A percentile compares a stretch with the other conserved stretches of the same genome.
These are phyloP conservation scores for Physcia stellaris DNA, from an alignment of 495 filamentous ascomycete genomes.

Conservation along the genomic window DNA sequence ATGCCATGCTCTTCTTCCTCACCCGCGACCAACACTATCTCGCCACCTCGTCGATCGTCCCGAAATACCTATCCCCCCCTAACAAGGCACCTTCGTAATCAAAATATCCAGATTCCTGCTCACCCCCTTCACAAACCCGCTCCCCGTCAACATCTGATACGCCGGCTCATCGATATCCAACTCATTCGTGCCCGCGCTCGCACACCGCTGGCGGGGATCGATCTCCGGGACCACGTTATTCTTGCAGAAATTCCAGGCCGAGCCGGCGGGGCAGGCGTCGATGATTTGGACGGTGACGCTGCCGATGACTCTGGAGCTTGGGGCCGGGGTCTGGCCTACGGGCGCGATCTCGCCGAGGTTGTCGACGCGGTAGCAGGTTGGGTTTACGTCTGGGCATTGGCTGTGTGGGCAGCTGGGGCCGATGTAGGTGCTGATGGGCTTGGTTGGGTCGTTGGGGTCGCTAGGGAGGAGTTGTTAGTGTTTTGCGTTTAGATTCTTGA, in stretches of 20 bases:
- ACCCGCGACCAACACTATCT: too few relatives aligned
- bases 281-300: slow-evolving; percentile 12
- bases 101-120: too few relatives aligned
- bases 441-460: background rate
- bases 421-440: slow-evolving; percentile 4
- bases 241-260: slow-evolving; percentile 12
- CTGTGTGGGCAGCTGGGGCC: slow-evolving; percentile 7
- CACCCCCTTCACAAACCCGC: too few relatives aligned
- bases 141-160: slow-evolving; percentile 2
- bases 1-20: too few relatives aligned
- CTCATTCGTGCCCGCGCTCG: slow-evolving; percentile 2
- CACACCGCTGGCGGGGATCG: slow-evolving; percentile 1
- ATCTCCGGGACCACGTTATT: slow-evolving; percentile 3
- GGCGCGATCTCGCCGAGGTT: slow-evolving; percentile 5
- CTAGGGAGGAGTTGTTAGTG: background rate
- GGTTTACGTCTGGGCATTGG: slow-evolving; percentile 1
- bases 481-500: background rate
- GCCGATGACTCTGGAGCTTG: slow-evolving; percentile 1
- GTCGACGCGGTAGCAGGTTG: slow-evolving; percentile 9
- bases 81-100: too few relatives aligned
- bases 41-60: too few relatives aligned
- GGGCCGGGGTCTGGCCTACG: background rate
- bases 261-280: slow-evolving; percentile 8
- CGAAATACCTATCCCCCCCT: too few relatives aligned
- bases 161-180: slow-evolving; percentile 8